Conservation (phyloP, 441 rosid genomes). For the Populus tomentosa region DNA sequence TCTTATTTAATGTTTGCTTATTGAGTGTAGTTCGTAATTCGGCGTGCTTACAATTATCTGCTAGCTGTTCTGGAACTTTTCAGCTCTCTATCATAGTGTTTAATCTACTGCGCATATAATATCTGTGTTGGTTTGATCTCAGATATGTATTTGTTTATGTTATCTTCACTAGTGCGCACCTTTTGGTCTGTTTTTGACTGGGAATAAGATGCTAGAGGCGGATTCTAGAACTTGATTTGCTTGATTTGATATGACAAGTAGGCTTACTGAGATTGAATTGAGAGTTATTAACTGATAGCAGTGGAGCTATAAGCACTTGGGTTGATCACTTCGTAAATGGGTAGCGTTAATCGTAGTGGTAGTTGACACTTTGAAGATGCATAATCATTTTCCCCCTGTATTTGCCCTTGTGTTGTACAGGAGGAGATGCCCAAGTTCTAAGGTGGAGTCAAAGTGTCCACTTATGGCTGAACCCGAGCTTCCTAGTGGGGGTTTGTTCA, state of each 20-base stretch:
- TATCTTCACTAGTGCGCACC: slow-evolving; percentile 9
- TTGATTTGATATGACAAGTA: slow-evolving; percentile 33
- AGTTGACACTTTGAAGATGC: slow-evolving; percentile 51
- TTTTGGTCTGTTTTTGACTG: neutral
- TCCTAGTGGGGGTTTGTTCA: slow-evolving; percentile 36
- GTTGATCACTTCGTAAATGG: slow-evolving; percentile 34
- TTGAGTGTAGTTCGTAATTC: slow-evolving; percentile 62
- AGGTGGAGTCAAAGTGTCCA: slow-evolving; percentile 50
- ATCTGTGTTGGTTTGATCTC: slow-evolving; percentile 24
- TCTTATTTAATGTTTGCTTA: slow-evolving; percentile 40
- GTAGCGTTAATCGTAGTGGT: slow-evolving; percentile 44
- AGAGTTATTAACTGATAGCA: slow-evolving; percentile 29
- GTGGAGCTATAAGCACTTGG: slow-evolving; percentile 45
- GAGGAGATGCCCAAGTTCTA: slow-evolving; percentile 60
- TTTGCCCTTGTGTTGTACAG: slow-evolving; percentile 74
- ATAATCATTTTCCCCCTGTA: slow-evolving; percentile 77
- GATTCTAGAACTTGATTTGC: slow-evolving; percentile 22
- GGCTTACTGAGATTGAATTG: slow-evolving; percentile 29
- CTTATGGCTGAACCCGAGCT: slow-evolving; percentile 54
- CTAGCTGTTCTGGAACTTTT: slow-evolving; percentile 40
- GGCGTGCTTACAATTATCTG: slow-evolving; percentile 57
- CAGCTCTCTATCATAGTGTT: slow-evolving; percentile 36
- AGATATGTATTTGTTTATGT: slow-evolving; percentile 20
- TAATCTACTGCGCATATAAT: slow-evolving; percentile 31
- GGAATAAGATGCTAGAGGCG: slow-evolving; percentile 13